Conservation (phyloP, 257 asterid genomes). For the Solanum neorickii region DNA sequence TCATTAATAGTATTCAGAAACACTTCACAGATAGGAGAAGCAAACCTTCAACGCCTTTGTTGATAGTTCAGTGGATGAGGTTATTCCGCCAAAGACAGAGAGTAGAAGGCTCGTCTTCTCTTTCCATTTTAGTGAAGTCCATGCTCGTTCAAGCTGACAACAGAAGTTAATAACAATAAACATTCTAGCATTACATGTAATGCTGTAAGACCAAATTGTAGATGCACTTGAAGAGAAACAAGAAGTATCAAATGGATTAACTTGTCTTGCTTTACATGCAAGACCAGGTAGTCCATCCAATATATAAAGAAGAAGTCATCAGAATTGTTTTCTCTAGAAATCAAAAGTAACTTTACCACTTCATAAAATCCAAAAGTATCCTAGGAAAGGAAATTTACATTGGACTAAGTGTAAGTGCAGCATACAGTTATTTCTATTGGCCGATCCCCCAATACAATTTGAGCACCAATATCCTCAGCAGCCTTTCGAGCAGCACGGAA, state of each 20-base stretch:
- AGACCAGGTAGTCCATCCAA: neutral
- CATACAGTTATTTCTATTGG: conserved; percentile 90
- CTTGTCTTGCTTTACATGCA: neutral
- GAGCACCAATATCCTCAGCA: conserved; percentile 85
- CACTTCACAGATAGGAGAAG: neutral
- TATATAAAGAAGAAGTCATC: neutral
- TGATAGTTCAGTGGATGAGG: conserved; percentile 42
- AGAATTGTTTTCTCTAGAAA: neutral
- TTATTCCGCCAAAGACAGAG: conserved; percentile 50
- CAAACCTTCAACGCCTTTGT: conserved; percentile 37
- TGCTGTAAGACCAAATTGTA: neutral
- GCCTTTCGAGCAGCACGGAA: conserved; percentile 86
- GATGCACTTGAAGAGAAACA: neutral
- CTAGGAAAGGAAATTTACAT: neutral
- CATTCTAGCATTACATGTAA: neutral
- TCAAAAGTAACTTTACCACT: neutral
- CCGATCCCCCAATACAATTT: conserved; percentile 81
- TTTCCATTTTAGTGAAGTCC: conserved; percentile 67
- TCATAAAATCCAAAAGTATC: neutral
- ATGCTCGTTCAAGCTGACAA: conserved; percentile 80
- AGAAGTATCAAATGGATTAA: neutral
- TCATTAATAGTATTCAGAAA: neutral
- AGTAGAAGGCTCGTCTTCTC: conserved; percentile 61
- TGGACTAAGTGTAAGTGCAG: neutral
- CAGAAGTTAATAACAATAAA: neutral